These are phyloP conservation scores for Paxillus rubicundulus DNA, from an alignment of 768 basidiomycete genomes.

Conservation along the genomic window DNA sequence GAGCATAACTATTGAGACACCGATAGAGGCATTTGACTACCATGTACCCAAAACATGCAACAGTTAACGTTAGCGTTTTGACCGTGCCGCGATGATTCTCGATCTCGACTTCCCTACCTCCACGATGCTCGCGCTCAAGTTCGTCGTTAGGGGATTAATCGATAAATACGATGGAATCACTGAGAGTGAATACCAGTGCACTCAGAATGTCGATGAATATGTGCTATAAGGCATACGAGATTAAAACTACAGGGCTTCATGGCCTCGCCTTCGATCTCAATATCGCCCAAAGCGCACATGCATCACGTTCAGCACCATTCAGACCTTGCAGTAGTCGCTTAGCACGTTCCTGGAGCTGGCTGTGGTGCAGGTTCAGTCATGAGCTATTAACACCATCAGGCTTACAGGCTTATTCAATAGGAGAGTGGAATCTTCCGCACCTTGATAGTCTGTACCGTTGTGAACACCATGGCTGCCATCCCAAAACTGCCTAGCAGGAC, in stretches of 20 bases:
- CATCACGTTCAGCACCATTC: not conserved
- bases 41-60: no score
- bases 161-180: not conserved
- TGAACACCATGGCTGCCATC: constrained; percentile 66
- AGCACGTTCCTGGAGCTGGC: constrained; percentile 36
- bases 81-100: no score
- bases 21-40: no score
- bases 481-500: constrained; percentile 78
- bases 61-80: no score
- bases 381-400: constrained; percentile 40
- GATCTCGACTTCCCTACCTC: not conserved
- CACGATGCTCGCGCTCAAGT: no score
- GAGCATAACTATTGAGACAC: no score
- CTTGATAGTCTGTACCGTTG: constrained; percentile 73
- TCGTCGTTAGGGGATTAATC: not conserved
- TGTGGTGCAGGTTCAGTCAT: constrained; percentile 47
- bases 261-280: not conserved
- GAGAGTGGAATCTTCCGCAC: constrained; percentile 37
- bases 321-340: constrained; percentile 5
- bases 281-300: not conserved
- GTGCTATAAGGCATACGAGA: not conserved
- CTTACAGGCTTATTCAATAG: constrained; percentile 7
- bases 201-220: not conserved
- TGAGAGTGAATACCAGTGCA: not conserved
- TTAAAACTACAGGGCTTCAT: not conserved